phyloP scores from a whole-genome alignment of 2,329 filamentous ascomycete species.

The Cladosporium sp. region DNA sequence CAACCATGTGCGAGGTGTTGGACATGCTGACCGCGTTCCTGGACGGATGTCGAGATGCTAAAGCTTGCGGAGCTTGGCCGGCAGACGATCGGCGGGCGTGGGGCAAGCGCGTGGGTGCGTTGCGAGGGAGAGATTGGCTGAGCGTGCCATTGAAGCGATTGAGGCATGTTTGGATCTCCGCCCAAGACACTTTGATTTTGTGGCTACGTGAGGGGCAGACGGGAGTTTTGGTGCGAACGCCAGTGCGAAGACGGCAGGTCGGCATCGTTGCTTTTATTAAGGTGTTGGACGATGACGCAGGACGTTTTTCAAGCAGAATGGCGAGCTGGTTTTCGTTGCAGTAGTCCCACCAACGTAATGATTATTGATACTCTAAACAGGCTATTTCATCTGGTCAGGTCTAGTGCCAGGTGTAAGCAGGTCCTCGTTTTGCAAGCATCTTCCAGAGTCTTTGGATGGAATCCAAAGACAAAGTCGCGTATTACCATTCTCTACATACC shows the following conservation, averaged over 20 bases:
- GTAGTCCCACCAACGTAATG: too few relatives aligned
- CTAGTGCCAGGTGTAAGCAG: too few relatives aligned
- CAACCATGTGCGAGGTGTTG: not conserved
- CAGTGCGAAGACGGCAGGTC: conserved; percentile 8
- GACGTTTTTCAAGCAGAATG: too few relatives aligned
- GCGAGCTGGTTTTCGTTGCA: too few relatives aligned
- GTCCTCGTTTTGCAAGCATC: too few relatives aligned
- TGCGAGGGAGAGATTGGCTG: conserved; percentile 3
- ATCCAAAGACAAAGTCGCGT: too few relatives aligned
- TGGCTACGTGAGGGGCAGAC: not conserved
- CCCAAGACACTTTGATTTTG: not conserved
- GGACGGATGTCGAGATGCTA: not conserved
- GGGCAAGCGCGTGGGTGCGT: not conserved
- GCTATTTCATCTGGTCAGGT: too few relatives aligned
- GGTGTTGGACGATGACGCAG: not conserved
- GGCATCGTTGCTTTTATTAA: not conserved
- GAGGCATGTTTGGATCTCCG: not conserved
- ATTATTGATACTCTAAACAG: too few relatives aligned
- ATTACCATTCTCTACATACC: too few relatives aligned
- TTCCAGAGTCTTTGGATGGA: too few relatives aligned
- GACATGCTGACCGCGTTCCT: conserved; percentile 9
- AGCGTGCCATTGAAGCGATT: not conserved
- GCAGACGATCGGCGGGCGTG: conserved; percentile 1
- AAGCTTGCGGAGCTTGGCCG: conserved; percentile 1
- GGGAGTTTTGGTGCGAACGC: not conserved